Evolutionary conservation across 1,139 yeast genomes (phyloP).

Genomic region (Kodamaea sp.): DNA sequence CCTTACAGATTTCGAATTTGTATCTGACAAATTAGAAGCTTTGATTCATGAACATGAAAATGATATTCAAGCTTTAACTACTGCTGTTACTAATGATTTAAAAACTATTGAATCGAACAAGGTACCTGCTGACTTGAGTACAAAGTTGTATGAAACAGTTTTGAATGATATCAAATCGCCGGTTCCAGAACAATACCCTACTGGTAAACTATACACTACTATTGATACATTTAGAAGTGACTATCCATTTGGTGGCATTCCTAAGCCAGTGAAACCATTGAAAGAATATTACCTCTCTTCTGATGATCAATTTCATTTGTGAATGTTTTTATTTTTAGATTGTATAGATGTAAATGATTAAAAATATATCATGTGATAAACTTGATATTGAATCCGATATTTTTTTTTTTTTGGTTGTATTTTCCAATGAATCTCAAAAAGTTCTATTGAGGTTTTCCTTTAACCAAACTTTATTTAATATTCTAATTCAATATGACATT

Average conservation of each 20-base stretch:
- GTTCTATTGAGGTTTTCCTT: neutral
- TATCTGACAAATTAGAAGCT: slow-evolving; percentile 25
- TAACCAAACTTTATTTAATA: neutral
- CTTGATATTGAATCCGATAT: neutral
- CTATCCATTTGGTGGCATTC: slow-evolving; percentile 26
- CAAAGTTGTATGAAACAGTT: slow-evolving; percentile 9
- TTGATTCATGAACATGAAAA: slow-evolving; percentile 20
- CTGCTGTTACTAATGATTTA: slow-evolving; percentile 13
- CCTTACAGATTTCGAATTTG: slow-evolving; percentile 21
- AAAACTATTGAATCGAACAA: slow-evolving; percentile 2
- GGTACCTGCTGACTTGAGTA: slow-evolving; percentile 8
- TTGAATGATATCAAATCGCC: slow-evolving; percentile 16
- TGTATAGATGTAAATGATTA: neutral
- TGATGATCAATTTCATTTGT: slow-evolving; percentile 28
- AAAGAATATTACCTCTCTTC: slow-evolving; percentile 27
- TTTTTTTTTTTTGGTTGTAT: neutral
- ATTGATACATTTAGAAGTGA: slow-evolving; percentile 25
- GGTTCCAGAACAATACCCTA: slow-evolving; percentile 29
- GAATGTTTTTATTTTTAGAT: slow-evolving; percentile 6
- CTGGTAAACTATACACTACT: slow-evolving; percentile 20
- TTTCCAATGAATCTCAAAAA: too few species aligned
- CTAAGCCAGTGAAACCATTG: slow-evolving; percentile 32
- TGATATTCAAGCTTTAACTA: slow-evolving; percentile 17
- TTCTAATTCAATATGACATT: slow-evolving; percentile 24
- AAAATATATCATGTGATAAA: neutral